Conservation (phyloP, 208 protist genomes). For the Leishmania amazonensis region DNA sequence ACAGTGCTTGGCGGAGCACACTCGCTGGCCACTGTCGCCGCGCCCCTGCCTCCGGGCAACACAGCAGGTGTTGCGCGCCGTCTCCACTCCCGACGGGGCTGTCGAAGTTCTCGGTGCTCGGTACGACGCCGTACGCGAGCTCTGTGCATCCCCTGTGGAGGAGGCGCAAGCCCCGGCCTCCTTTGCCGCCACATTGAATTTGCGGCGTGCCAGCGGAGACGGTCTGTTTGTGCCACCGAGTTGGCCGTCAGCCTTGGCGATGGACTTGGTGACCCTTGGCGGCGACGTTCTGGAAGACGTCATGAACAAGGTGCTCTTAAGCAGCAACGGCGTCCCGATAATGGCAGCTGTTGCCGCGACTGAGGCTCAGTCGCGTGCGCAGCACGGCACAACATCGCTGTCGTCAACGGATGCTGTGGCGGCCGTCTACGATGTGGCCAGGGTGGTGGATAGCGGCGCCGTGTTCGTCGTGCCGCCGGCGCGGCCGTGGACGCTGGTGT, state of each 20-base stretch:
- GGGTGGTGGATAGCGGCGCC: slow-evolving; percentile 17
- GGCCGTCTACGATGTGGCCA: slow-evolving; percentile 18
- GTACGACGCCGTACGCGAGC: slow-evolving; percentile 7
- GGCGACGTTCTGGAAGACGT: slow-evolving; percentile 13
- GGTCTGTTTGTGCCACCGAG: background rate
- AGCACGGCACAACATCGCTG: background rate
- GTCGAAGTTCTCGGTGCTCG: slow-evolving; percentile 4
- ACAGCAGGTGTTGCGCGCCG: background rate
- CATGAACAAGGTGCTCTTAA: background rate
- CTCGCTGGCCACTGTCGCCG: slow-evolving; percentile 23
- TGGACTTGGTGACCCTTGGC: background rate
- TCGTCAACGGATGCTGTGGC: slow-evolving; percentile 4
- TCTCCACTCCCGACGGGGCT: background rate
- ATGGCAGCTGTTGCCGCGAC: slow-evolving; percentile 12
- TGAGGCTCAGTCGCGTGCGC: background rate
- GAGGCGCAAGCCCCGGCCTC: background rate
- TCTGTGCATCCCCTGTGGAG: background rate
- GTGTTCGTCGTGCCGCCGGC: slow-evolving; percentile 17
- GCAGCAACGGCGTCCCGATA: background rate
- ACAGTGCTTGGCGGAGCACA: slow-evolving; percentile 14
- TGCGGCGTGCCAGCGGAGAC: background rate
- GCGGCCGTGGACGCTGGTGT: slow-evolving; percentile 10
- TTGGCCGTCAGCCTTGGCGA: background rate
- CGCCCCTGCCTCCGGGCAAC: background rate
- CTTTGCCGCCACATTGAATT: background rate